phyloP scores from a whole-genome alignment of 31 red algal genomes.

The Asparagopsis taxiformis region DNA sequence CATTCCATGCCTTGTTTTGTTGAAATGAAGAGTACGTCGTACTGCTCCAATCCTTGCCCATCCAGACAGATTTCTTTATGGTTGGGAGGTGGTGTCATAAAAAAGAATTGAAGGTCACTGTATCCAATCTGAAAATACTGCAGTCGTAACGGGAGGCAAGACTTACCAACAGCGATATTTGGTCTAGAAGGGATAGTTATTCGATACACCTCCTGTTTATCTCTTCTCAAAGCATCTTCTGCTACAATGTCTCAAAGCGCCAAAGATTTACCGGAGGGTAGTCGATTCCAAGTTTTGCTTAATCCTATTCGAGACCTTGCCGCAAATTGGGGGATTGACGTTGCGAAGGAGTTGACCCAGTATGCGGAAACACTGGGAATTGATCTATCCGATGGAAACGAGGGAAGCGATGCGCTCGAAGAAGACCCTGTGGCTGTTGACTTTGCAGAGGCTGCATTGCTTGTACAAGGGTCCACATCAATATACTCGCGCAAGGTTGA shows the following conservation, averaged over 20 bases:
- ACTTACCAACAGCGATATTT: no score
- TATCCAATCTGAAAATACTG: no score
- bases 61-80: no score
- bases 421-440: slow-evolving; percentile 27
- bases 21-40: no score
- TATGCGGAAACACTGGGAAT: slow-evolving; percentile 53
- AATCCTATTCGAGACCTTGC: slow-evolving; percentile 74
- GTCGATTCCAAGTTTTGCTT: slow-evolving; percentile 51
- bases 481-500: slow-evolving; percentile 89
- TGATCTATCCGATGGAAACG: slow-evolving; percentile 18
- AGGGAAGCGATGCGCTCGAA: neutral
- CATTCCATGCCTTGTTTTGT: no score
- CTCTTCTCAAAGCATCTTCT: no score
- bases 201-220: no score
- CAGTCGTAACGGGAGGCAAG: no score
- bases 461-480: slow-evolving; percentile 80
- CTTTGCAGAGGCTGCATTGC: slow-evolving; percentile 74
- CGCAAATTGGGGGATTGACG: slow-evolving; percentile 76
- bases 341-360: slow-evolving; percentile 64
- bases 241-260: neutral
- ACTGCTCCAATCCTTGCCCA: no score
- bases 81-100: no score
- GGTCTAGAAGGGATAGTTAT: no score
- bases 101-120: no score
- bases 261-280: slow-evolving; percentile 6